Evolutionary conservation across 2,329 filamentous ascomycete species (phyloP), one percentile per base, ranked within the genome.

Genomic region (Elsinoe ampelina): DNA sequence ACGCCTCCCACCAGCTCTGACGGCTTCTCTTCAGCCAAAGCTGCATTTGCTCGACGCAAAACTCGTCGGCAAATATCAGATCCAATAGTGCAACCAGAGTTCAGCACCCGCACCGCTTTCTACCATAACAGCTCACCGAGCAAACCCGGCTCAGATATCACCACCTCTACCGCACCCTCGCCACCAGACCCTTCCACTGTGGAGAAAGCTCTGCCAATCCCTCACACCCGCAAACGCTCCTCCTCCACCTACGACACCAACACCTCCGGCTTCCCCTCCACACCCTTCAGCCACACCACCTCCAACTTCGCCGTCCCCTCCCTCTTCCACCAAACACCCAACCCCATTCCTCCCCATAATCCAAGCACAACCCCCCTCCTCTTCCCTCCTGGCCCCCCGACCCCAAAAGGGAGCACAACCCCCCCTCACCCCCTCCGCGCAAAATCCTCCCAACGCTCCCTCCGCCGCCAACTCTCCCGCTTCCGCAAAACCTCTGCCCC

Each of bases 51-150:
- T 47, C 39, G 22, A 62, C 57, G 38, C 61, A 57, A 64, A 41
- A 65, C 68, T 30, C 62, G 63, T 15, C 63, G 68, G 30, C 66
- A 67, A 3, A 69, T 71, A 55, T 69, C 67, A 0, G 68, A 70
- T 39, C 67, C 68, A 1, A 62, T 63, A 3, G 60, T 58, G 5
- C 61, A 67, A 38, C 58, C 60, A 39, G 55, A 45, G 54, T 61
- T 51, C 39, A 62, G 63, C 35, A 62, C 65, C 41, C 65, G 68
- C 10, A 69, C 68, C 13, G 68, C 68, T 32, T 70, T 70, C 50
- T 58, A 65, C 11, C 65, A 68, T 20, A 63, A 57, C 17, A 20
- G 34, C n/a, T 52, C 48, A 7, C 48, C 26, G 22, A 52, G 35
- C 5, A 32, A 52, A 39, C 17, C n/a, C 13, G 11, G 17, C 34